phyloP scores from a whole-genome alignment of 345 rosid species.

The Psidium guajava region DNA sequence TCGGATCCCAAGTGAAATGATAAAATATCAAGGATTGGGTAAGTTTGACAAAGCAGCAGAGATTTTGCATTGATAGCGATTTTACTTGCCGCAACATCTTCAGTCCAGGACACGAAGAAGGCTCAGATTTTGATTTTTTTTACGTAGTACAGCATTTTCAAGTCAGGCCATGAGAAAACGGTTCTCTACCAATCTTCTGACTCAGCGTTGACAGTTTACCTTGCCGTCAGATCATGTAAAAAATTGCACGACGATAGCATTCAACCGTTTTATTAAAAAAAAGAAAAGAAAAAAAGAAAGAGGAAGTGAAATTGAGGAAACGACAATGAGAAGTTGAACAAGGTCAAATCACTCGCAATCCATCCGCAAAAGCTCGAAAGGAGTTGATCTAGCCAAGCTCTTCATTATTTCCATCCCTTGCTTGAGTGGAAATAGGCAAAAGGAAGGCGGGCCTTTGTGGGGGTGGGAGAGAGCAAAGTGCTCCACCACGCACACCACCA shows the following conservation, averaged over 20 bases:
- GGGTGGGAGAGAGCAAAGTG: neutral
- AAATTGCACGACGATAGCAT: neutral
- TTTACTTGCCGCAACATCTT: neutral
- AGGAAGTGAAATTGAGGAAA: neutral
- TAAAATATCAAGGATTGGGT: neutral
- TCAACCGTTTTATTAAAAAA: too few relatives aligned
- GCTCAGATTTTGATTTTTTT: neutral
- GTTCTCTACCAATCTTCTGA: neutral
- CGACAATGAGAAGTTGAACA: neutral
- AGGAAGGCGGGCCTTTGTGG: neutral
- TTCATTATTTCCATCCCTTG: neutral
- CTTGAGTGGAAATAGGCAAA: slow-evolving; percentile 5
- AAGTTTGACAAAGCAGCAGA: neutral
- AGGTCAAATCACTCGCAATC: neutral
- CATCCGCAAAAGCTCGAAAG: neutral
- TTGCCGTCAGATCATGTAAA: fast-evolving
- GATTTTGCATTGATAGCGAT: neutral
- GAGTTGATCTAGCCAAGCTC: neutral
- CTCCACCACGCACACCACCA: slow-evolving; percentile 9
- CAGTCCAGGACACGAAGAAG: neutral
- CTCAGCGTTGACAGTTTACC: neutral
- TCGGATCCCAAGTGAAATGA: slow-evolving; percentile 1
- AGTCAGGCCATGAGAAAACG: neutral
- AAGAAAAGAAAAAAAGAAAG: neutral
- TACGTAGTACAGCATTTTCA: neutral